phyloP scores from a whole-genome alignment of 1,284 basidiomycete genomes.

The Ceratobasidium sp. region DNA sequence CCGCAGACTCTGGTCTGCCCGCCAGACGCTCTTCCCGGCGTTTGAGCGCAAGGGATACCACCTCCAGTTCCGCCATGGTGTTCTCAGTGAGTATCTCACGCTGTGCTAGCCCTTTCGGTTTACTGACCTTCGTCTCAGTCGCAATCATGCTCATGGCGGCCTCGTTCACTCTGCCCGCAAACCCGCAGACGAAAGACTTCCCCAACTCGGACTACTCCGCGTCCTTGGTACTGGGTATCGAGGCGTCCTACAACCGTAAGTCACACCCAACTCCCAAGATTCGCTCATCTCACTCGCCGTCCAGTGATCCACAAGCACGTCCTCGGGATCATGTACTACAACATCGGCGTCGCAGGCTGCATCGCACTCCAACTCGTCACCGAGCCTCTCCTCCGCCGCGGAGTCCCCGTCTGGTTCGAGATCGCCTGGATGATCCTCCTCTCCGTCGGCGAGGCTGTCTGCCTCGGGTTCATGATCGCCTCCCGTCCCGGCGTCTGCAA shows the following conservation, averaged over 20 bases:
- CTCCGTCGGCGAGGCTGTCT: constrained; percentile 38
- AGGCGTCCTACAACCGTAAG: constrained; percentile 20
- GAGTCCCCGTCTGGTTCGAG: constrained; percentile 46
- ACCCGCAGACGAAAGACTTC: constrained; percentile 29
- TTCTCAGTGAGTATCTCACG: constrained; percentile 19
- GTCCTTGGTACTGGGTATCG: neutral
- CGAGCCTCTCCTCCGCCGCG: constrained; percentile 49
- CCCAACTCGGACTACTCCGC: constrained; percentile 9
- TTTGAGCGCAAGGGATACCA: constrained; percentile 32
- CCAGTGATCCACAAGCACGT: neutral
- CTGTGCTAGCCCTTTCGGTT: neutral
- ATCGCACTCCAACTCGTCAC: constrained; percentile 52
- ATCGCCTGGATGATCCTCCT: constrained; percentile 41
- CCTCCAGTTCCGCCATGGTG: constrained; percentile 37
- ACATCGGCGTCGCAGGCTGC: constrained; percentile 48
- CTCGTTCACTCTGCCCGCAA: constrained; percentile 16
- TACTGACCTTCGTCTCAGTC: neutral
- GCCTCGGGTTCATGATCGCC: constrained; percentile 38
- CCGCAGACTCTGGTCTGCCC: constrained; percentile 14
- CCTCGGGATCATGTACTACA: constrained; percentile 31
- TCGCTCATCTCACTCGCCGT: constrained; percentile 1
- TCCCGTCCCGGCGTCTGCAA: constrained; percentile 34
- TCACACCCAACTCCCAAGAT: neutral
- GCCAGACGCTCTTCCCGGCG: constrained; percentile 37
- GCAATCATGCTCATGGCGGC: constrained; percentile 21